Conservation (phyloP, 1,284 basidiomycete genomes). For the Rhodotorula sp. region DNA sequence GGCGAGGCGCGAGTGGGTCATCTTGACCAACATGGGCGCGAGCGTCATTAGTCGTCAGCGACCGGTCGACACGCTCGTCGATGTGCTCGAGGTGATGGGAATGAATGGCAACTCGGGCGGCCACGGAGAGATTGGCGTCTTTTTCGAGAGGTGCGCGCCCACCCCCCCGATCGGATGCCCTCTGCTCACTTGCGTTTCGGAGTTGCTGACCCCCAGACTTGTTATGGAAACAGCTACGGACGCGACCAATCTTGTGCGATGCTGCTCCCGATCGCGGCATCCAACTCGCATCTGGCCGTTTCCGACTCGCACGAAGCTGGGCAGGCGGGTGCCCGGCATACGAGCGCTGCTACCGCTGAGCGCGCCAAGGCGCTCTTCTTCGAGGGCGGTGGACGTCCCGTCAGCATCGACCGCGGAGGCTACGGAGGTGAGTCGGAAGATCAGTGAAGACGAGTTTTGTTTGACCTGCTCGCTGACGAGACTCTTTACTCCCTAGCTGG, state of each 20-base stretch:
- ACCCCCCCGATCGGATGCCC: background rate
- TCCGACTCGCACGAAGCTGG: slow-evolving; percentile 12
- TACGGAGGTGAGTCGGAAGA: slow-evolving; percentile 25
- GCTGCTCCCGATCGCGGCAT: slow-evolving; percentile 66
- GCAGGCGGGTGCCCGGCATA: slow-evolving; percentile 53
- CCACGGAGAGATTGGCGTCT: slow-evolving; percentile 42
- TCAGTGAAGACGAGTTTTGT: background rate
- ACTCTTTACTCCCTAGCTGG: background rate
- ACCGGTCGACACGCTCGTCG: slow-evolving; percentile 72
- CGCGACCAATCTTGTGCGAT: slow-evolving; percentile 86
- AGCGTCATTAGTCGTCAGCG: slow-evolving; percentile 78
- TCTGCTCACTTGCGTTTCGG: background rate
- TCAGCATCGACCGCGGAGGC: slow-evolving; percentile 66
- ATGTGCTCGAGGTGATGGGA: slow-evolving; percentile 49
- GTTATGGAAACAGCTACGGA: slow-evolving; percentile 62
- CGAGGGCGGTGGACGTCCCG: slow-evolving; percentile 75
- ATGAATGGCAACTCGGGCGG: slow-evolving; percentile 33
- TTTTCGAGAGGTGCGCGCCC: slow-evolving; percentile 43
- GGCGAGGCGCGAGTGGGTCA: slow-evolving; percentile 71
- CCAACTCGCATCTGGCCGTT: slow-evolving; percentile 43
- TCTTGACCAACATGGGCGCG: slow-evolving; percentile 80
- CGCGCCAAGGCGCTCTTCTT: slow-evolving; percentile 77
- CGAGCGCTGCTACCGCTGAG: slow-evolving; percentile 52
- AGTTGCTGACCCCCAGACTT: no score
- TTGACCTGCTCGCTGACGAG: background rate